These are phyloP conservation scores for Calonectria pauciramosa DNA, from an alignment of 2,329 filamentous ascomycete genomes.

Conservation along the genomic window DNA sequence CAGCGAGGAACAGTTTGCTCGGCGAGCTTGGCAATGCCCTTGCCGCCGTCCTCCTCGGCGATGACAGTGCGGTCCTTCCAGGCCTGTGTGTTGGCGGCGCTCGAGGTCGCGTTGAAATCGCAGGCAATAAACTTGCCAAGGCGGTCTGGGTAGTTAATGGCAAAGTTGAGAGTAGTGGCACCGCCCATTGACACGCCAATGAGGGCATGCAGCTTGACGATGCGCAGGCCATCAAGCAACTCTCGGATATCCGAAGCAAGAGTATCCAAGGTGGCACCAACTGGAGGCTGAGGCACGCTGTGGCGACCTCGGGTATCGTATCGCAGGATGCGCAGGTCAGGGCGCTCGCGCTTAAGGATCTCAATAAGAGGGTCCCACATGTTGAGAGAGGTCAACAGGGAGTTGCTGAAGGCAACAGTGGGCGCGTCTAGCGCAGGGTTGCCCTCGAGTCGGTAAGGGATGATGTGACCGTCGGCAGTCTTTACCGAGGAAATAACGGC, in stretches of 20 bases:
- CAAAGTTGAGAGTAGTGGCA: slow-evolving; percentile 81
- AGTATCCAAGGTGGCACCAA: slow-evolving; percentile 71
- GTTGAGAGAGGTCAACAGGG: slow-evolving; percentile 80
- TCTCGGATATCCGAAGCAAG: slow-evolving; percentile 77
- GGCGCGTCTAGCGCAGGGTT: slow-evolving; percentile 76
- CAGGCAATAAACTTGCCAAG: slow-evolving; percentile 77
- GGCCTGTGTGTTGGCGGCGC: slow-evolving; percentile 79
- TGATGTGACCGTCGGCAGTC: slow-evolving; percentile 74
- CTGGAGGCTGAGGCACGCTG: slow-evolving; percentile 60
- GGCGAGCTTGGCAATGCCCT: slow-evolving; percentile 76
- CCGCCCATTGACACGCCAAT: slow-evolving; percentile 88
- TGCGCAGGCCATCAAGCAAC: slow-evolving; percentile 78
- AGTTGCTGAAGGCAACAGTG: slow-evolving; percentile 82
- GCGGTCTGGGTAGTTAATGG: slow-evolving; percentile 73
- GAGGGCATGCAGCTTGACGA: slow-evolving; percentile 74
- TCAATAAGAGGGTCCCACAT: slow-evolving; percentile 86
- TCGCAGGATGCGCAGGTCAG: slow-evolving; percentile 79
- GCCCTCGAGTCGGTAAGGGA: slow-evolving; percentile 84
- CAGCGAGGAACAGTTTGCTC: slow-evolving; percentile 80
- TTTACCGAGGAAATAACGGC: slow-evolving; percentile 77
- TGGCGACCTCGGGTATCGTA: slow-evolving; percentile 83
- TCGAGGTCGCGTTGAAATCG: slow-evolving; percentile 83
- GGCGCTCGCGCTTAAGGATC: slow-evolving; percentile 70
- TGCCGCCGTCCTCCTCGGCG: slow-evolving; percentile 69
- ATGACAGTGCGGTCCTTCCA: slow-evolving; percentile 84